phyloP scores from a whole-genome alignment of 352 stramenopile species.

The Globisporangium parvum region DNA sequence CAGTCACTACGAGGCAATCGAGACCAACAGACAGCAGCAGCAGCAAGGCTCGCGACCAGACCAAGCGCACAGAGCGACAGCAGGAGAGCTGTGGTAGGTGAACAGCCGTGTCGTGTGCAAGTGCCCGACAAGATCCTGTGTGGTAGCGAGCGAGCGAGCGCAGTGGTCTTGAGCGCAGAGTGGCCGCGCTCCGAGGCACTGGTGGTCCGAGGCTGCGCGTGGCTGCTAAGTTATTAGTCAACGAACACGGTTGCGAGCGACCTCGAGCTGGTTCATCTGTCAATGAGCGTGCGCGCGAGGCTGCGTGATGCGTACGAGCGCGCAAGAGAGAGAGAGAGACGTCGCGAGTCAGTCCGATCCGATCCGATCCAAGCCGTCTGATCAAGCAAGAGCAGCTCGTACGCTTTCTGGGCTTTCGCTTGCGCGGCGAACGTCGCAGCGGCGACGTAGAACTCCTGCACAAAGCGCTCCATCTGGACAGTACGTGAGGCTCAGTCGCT shows the following conservation, averaged over 20 bases:
- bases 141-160: not conserved
- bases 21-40: not conserved
- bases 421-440: constrained; percentile 43
- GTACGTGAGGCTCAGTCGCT: not conserved
- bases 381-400: constrained; percentile 5
- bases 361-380: not conserved
- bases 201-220: no score
- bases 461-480: constrained; percentile 44
- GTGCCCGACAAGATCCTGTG: no score
- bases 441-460: constrained; percentile 57
- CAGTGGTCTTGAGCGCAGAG: no score
- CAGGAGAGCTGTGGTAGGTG: no score
- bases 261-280: constrained; percentile 3
- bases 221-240: no score
- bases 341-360: not conserved
- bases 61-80: no score
- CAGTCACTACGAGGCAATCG: not conserved
- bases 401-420: constrained; percentile 31
- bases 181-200: no score
- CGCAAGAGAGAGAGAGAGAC: not conserved
- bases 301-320: not conserved
- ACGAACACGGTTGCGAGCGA: no score
- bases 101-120: no score
- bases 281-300: constrained; percentile 2
- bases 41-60: not conserved